Evolutionary conservation across 495 filamentous ascomycete genomes (phyloP).

Genomic region (Xylaria venustula): DNA sequence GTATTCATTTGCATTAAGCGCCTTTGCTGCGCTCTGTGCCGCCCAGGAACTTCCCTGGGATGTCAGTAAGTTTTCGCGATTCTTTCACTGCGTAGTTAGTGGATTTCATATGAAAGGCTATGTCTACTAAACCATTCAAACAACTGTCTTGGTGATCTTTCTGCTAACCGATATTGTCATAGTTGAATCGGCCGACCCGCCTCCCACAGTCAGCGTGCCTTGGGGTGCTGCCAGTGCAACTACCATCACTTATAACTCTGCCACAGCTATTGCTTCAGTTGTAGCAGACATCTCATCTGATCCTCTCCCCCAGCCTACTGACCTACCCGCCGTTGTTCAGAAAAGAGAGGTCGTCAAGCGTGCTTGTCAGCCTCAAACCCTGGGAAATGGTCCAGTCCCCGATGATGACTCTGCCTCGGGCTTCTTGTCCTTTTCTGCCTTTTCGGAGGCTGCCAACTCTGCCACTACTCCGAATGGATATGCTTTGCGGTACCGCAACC

Average conservation of each 20-base stretch:
- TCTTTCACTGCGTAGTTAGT: not conserved
- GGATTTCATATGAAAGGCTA: too few relatives aligned
- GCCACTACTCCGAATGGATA: constrained; percentile 41
- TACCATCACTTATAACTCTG: not conserved
- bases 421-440: constrained; percentile 25
- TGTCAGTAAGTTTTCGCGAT: not conserved
- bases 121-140: too few relatives aligned
- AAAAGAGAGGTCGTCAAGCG: not conserved
- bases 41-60: not conserved
- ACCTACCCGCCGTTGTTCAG: not conserved
- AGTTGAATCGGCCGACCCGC: not conserved
- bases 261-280: not conserved
- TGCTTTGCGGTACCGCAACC: constrained; percentile 30
- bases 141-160: too few relatives aligned
- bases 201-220: not conserved
- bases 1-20: not conserved
- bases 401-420: constrained; percentile 30
- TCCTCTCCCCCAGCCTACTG: not conserved
- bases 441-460: constrained; percentile 15
- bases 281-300: not conserved
- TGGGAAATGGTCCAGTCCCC: constrained; percentile 31
- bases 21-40: not conserved
- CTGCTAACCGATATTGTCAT: not conserved
- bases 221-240: not conserved
- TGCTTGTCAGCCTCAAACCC: constrained; percentile 25